Conservation (phyloP, 2,329 filamentous ascomycete species). For the Pseudogymnoascus sp. region DNA sequence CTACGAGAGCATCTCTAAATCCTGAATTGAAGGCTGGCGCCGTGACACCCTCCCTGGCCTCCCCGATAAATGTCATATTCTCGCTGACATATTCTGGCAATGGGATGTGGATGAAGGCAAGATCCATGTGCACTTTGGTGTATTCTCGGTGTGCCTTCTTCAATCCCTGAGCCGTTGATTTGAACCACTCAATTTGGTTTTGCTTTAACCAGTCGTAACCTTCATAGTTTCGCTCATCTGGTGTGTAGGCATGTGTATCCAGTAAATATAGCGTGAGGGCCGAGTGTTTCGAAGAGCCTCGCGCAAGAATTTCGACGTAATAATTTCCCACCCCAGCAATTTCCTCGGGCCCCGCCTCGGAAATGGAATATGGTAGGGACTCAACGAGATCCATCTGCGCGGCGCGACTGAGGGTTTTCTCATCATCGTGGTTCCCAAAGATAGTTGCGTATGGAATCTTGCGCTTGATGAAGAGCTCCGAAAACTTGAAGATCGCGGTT, state of each 20-base stretch:
- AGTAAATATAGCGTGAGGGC: slow-evolving; percentile 92
- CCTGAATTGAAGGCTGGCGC: slow-evolving; percentile 84
- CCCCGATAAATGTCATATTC: slow-evolving; percentile 55
- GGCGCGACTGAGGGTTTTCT: slow-evolving; percentile 63
- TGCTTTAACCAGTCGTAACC: slow-evolving; percentile 98
- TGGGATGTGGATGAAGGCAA: slow-evolving; percentile 96
- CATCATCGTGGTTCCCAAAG: slow-evolving; percentile 96
- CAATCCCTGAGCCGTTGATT: slow-evolving; percentile 62
- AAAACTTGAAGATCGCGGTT: slow-evolving; percentile 89
- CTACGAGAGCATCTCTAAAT: slow-evolving; percentile 83
- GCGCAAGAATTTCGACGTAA: slow-evolving; percentile 79
- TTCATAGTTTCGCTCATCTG: slow-evolving; percentile 77
- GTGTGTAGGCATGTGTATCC: slow-evolving; percentile 86
- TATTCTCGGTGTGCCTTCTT: slow-evolving; percentile 77
- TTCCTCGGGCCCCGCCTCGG: slow-evolving; percentile 71
- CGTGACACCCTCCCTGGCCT: slow-evolving; percentile 62
- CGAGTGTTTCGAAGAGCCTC: slow-evolving; percentile 71
- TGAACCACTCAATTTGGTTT: slow-evolving; percentile 93
- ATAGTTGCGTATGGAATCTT: slow-evolving; percentile 90
- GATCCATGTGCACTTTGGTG: slow-evolving; percentile 85
- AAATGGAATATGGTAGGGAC: slow-evolving; percentile 80
- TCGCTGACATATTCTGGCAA: slow-evolving; percentile 74
- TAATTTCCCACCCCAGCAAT: slow-evolving; percentile 94
- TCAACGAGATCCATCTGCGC: slow-evolving; percentile 82
- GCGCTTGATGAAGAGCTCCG: slow-evolving; percentile 72